These are phyloP conservation scores for Primulina huaijiensis DNA, from an alignment of 257 asterid species.

Conservation along the genomic window DNA sequence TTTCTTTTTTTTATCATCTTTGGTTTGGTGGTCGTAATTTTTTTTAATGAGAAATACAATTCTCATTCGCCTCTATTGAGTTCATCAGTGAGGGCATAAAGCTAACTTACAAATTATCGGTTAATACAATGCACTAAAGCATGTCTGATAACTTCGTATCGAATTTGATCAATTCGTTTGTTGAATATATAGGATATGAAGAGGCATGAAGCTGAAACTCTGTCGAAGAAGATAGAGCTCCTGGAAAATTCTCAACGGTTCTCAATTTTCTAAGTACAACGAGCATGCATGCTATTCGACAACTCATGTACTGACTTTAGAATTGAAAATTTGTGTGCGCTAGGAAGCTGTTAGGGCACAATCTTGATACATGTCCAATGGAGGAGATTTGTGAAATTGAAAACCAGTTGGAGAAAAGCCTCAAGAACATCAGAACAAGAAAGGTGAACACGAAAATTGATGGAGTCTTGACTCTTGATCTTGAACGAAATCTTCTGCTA, in stretches of 20 bases:
- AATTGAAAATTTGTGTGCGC: background rate
- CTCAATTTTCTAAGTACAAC: background rate
- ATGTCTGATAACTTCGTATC: background rate
- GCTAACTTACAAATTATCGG: too few relatives aligned
- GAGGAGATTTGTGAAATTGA: constrained; percentile 21
- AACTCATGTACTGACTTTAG: background rate
- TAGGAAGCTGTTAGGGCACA: constrained; percentile 27
- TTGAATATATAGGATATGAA: constrained; percentile 6
- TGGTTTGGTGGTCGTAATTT: too few relatives aligned
- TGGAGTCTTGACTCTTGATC: too few relatives aligned
- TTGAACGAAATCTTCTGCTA: too few relatives aligned
- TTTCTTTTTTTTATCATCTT: too few relatives aligned
- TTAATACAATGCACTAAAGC: background rate
- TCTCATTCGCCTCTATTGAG: too few relatives aligned
- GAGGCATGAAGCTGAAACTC: constrained; percentile 2
- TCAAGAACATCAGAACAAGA: constrained; percentile 20
- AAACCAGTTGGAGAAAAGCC: constrained; percentile 20
- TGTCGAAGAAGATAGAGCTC: constrained; percentile 24
- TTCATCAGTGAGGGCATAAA: too few relatives aligned
- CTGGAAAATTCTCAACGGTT: constrained; percentile 28
- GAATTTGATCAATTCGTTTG: background rate
- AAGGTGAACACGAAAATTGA: constrained; percentile 9
- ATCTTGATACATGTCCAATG: constrained; percentile 9
- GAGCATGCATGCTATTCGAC: too few relatives aligned
- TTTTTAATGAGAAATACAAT: too few relatives aligned